Percentiles rank a stretch among this genome's conserved stretches.
Conservation (phyloP, 441 rosid genomes). For the Adansonia gregorii region DNA sequence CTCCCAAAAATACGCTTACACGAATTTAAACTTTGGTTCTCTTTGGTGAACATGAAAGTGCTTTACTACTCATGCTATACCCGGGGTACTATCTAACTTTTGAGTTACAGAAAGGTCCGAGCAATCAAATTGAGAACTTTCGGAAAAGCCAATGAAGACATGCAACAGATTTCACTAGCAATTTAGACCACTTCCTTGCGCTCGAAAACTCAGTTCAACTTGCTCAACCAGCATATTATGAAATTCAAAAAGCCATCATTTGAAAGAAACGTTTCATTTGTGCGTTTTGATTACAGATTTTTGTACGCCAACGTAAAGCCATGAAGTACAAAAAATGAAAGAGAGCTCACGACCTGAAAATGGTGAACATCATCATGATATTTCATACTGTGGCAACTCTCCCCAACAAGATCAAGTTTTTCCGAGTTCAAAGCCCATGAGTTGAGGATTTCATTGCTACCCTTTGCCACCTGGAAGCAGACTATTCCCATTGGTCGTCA, state of each 20-base stretch:
- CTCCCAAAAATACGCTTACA: no score
- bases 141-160: background rate
- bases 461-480: conserved; percentile 82
- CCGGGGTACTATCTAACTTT: no score
- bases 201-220: background rate
- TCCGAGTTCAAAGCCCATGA: conserved; percentile 92
- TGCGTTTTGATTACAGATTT: background rate
- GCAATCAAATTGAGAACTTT: background rate
- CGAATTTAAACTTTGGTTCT: no score
- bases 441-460: conserved; percentile 91
- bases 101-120: background rate
- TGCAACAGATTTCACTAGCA: background rate
- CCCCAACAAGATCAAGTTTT: conserved; percentile 94
- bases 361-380: background rate
- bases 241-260: background rate
- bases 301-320: background rate
- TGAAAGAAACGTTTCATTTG: background rate
- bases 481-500: conserved; percentile 87
- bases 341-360: conserved; percentile 25
- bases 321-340: background rate
- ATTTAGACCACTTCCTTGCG: background rate
- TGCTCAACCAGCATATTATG: background rate
- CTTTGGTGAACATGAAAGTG: no score
- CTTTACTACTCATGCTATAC: no score
- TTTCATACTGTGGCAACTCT: conserved; percentile 91